These are phyloP conservation scores for Agastache rugosa DNA, from an alignment of 257 asterid species.

Conservation along the genomic window DNA sequence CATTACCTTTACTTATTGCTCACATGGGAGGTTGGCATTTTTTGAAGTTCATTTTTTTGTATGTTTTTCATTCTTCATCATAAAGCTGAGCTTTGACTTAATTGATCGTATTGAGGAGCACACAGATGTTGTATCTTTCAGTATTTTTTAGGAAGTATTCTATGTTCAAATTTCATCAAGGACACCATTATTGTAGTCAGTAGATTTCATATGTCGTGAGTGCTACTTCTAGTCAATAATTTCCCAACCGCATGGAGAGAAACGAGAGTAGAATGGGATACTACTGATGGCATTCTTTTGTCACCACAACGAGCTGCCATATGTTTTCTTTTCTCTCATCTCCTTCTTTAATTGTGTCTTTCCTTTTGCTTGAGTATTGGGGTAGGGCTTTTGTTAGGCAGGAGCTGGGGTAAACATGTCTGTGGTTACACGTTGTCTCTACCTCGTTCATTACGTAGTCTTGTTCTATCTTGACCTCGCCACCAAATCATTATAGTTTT, in stretches of 20 bases:
- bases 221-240: neutral
- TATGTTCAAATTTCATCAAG: neutral
- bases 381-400: neutral
- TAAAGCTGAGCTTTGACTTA: slow-evolving; percentile 20
- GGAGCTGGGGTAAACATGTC: slow-evolving; percentile 12
- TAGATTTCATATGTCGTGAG: neutral
- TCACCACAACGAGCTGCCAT: neutral
- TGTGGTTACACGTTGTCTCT: slow-evolving; percentile 8
- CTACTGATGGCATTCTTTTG: slow-evolving; percentile 6
- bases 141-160: neutral
- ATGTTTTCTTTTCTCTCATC: slow-evolving; percentile 3
- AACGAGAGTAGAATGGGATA: neutral
- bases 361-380: slow-evolving; percentile 5
- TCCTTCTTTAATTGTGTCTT: neutral
- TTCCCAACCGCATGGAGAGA: slow-evolving; percentile 17
- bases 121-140: neutral
- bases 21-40: slow-evolving; percentile 87
- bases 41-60: slow-evolving; percentile 19
- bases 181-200: neutral
- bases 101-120: neutral
- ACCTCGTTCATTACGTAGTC: slow-evolving; percentile 1
- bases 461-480: slow-evolving; percentile 15
- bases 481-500: neutral
- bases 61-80: neutral
- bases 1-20: slow-evolving; percentile 91